Conservation (phyloP, 345 rosid species). For the Euphorbia peplus region DNA sequence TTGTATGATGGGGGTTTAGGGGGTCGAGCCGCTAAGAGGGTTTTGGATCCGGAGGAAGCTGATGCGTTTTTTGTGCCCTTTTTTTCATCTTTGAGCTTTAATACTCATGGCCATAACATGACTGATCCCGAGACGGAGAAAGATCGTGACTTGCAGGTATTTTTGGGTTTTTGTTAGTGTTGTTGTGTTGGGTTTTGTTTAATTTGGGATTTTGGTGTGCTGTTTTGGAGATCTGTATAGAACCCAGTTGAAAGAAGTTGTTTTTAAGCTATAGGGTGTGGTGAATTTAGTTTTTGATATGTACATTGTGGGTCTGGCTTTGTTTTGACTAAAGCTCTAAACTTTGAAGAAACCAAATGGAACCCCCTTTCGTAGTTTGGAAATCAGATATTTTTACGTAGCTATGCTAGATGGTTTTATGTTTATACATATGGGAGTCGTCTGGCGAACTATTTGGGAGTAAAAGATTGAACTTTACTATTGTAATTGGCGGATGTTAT, state of each 20-base stretch:
- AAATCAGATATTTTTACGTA: not conserved
- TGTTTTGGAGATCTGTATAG: not conserved
- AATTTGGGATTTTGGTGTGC: not conserved
- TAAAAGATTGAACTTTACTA: not conserved
- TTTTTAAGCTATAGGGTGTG: not conserved
- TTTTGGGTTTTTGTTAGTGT: too few relatives aligned
- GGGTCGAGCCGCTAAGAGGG: slow-evolving; percentile 71
- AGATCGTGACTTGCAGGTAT: slow-evolving; percentile 88
- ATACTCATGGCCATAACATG: slow-evolving; percentile 84
- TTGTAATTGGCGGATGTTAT: not conserved
- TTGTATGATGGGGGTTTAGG: slow-evolving; percentile 39
- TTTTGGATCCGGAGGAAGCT: slow-evolving; percentile 86
- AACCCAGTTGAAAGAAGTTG: not conserved
- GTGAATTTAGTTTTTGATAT: not conserved
- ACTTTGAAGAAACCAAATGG: not conserved
- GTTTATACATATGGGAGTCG: not conserved
- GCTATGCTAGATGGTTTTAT: not conserved
- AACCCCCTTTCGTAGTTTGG: not conserved
- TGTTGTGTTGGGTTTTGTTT: not conserved
- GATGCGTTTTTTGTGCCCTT: slow-evolving; percentile 86
- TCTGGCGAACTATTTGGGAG: not conserved
- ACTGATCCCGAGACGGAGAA: slow-evolving; percentile 89
- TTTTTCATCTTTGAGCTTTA: slow-evolving; percentile 87
- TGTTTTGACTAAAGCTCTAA: not conserved
- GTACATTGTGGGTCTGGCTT: not conserved